A percentile compares a stretch with the other conserved stretches of the same genome.
Conservation (phyloP, 768 basidiomycete species). For the Auriscalpium vulgare region DNA sequence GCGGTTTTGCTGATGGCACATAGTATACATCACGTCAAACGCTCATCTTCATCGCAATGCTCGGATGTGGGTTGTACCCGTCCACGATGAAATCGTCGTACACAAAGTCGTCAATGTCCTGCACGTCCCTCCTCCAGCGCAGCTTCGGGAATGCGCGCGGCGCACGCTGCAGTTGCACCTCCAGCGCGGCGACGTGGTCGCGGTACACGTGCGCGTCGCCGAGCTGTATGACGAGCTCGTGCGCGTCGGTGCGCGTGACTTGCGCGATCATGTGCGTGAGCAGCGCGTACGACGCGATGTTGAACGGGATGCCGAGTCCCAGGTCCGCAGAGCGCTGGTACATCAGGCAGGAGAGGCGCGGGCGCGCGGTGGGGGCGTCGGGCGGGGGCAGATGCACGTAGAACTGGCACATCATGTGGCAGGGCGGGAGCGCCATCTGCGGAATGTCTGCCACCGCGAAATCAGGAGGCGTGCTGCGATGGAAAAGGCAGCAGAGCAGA, state of each 20-base stretch:
- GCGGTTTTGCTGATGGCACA: too few species aligned
- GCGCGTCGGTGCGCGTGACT: constrained; percentile 77
- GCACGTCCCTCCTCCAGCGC: constrained; percentile 57
- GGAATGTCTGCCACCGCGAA: constrained; percentile 58
- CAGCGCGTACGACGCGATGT: constrained; percentile 97
- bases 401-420: constrained; percentile 99
- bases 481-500: constrained; percentile 1
- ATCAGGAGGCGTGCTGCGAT: neutral
- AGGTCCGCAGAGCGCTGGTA: constrained; percentile 97
- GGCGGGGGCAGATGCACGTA: constrained; percentile 83
- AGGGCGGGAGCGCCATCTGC: constrained; percentile 94
- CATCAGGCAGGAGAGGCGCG: constrained; percentile 88
- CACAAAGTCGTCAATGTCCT: constrained; percentile 73
- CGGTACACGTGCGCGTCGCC: constrained; percentile 96
- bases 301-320: constrained; percentile 96
- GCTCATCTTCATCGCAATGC: constrained; percentile 95
- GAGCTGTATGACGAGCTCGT: constrained; percentile 90
- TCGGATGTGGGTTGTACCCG: constrained; percentile 77
- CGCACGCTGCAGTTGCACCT: constrained; percentile 68
- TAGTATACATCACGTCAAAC: constrained; percentile 33
- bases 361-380: constrained; percentile 38
- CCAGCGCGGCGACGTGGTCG: constrained; percentile 85
- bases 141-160: constrained; percentile 83
- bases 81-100: constrained; percentile 79
- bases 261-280: constrained; percentile 97